Conservation (phyloP, 2,329 filamentous ascomycete species). For the Ophiosphaerella korrae region DNA sequence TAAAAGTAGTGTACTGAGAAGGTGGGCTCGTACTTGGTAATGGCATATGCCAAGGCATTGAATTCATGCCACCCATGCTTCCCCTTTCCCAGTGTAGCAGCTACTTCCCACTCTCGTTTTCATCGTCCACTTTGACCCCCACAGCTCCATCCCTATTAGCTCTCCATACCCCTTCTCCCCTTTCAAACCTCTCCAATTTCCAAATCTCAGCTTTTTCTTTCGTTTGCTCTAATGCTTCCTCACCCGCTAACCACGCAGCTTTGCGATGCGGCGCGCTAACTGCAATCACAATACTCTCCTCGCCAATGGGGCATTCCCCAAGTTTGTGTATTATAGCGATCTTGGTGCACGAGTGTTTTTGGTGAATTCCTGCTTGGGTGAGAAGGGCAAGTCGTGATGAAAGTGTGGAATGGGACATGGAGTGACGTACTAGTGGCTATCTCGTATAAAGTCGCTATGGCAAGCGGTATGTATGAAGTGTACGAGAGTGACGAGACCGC, state of each 20-base stretch:
- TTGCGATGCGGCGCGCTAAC: conserved; percentile 82
- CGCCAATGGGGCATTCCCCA: conserved; percentile 83
- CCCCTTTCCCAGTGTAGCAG: not conserved
- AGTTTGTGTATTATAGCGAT: conserved; percentile 85
- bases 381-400: not conserved
- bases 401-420: not conserved
- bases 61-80: too few species aligned
- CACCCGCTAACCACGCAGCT: conserved; percentile 84
- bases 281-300: conserved; percentile 90
- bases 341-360: conserved; percentile 69
- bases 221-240: conserved; percentile 85
- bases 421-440: conserved; percentile 59
- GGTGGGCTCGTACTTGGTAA: too few species aligned
- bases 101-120: conserved; percentile 3
- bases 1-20: conserved; percentile 26
- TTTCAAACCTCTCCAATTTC: conserved; percentile 89
- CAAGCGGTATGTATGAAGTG: conserved; percentile 72
- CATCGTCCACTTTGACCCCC: conserved; percentile 55
- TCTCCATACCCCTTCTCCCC: conserved; percentile 79
- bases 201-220: conserved; percentile 92
- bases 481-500: conserved; percentile 78
- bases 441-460: conserved; percentile 68
- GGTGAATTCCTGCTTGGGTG: conserved; percentile 47
- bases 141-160: conserved; percentile 77
- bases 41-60: too few species aligned